Base-by-base conservation (phyloP, 768 basidiomycete genomes). In the Lepiota venenata region DNA sequence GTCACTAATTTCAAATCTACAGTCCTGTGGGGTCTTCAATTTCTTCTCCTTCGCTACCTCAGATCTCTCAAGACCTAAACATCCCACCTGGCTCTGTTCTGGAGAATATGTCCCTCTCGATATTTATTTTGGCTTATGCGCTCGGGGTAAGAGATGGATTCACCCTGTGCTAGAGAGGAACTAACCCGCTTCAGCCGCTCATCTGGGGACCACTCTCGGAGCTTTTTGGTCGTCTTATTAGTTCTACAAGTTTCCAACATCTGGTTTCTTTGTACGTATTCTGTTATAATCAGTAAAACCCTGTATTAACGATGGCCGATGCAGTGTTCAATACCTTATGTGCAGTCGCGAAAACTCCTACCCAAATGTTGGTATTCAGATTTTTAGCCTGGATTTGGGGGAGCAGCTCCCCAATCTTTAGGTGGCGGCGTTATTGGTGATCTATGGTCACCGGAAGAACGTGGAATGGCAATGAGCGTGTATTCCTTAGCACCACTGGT, bases 321-420 rank as follows among this genome's bases (percentile, higher is more conserved):
- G 4, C 32, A 74, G 73, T 76, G 27, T 80, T 76, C 68, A 81
- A 79, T 56, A 71, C 74, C 12, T 58, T 68, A 2, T 82, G 81
- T 55, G 75, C 77, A 0, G 79, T 83, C 43, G 74, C 83, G 2
- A 73, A 70, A 38, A 81, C 71, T 25, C 74, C 76, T 40, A 71
- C 73, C 0, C 75, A 83, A 55, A 67, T 86, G 56, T 72, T 85
- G 42, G 75, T 72, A 0, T 85, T 86, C 57, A 80, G 85, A 8
- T 84, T 87, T 61, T 66, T 86, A 2, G 72, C 83, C 2, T n/a
- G 84, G 85, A 12, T 66, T 87, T 11, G 85, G 86, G 38, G 85
- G 85, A 1, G 78, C 79, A 38, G 85, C 84, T 2, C 83, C 84
- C 11, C 73, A 84, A n/a, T 71, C 77, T 11, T 71, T 84, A 15